Evolutionary conservation across 148 eudicot species (phyloP), one percentile per base, ranked within the genome.

Genomic region (Limonium bicolor): DNA sequence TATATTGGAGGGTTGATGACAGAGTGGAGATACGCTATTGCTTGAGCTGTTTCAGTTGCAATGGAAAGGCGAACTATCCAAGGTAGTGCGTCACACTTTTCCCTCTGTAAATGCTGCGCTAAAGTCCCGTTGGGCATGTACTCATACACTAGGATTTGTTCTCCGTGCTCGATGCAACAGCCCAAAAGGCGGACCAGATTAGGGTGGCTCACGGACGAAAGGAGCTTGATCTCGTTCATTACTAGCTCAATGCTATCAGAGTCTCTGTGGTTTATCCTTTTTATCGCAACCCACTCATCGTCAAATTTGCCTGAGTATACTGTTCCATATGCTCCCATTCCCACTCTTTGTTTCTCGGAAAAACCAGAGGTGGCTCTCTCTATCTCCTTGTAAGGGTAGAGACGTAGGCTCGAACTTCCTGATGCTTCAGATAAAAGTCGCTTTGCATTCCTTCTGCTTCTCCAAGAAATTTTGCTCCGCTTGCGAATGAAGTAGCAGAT

Each of bases 271-370:
- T 74, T 67, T 11, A 86, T 67, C 51, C 66, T 86, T 59, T 86
- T 86, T 6, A 86, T 70, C n/a, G 95, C 95, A 29, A 86, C 92
- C 36, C 50, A 74, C 24, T 80, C 95, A 25, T 63, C 61, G 64
- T 72, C 65, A 46, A 86, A 74, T 51, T 53, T 77, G 46, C 95
- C 95, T 17, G 80, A 73, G 48, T 86, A 86, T 34, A 86, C 95
- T 12, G 95, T 77, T 22, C 95, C 95, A 31, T 86, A 86, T 20
- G 95, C 95, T 10, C 95, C 95, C 2, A 78, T 77, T 40, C 95
- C 95, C 24, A 86, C 55, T 37, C 76, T 46, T 47, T 80, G 77
- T 38, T 74, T 75, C 47, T 86, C 95, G 21, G 66, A 67, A 37
- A 86, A 86, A 17, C 74, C 60, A 36, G 63, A 55, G 30, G 95